Evolutionary conservation across 208 protist genomes (phyloP).

Genomic region (Leishmania aethiopica): DNA sequence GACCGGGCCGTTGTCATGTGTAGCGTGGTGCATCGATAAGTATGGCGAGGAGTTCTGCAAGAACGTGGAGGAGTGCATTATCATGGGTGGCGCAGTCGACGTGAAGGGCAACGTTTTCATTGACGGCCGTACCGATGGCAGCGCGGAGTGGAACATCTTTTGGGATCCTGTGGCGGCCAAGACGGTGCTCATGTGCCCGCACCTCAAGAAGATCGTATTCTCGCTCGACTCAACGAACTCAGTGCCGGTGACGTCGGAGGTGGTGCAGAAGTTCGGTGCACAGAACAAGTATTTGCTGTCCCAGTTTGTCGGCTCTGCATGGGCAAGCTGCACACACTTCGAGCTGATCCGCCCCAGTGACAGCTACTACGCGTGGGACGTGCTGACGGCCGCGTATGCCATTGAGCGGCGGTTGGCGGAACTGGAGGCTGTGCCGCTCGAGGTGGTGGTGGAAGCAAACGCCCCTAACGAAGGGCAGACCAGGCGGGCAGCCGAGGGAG

Average conservation of each 20-base stretch:
- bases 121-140: slow-evolving; percentile 64
- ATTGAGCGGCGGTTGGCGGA: slow-evolving; percentile 58
- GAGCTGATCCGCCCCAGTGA: slow-evolving; percentile 65
- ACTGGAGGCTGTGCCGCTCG: slow-evolving; percentile 51
- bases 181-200: slow-evolving; percentile 63
- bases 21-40: slow-evolving; percentile 85
- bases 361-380: slow-evolving; percentile 91
- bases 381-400: slow-evolving; percentile 82
- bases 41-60: slow-evolving; percentile 74
- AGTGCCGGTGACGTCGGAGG: slow-evolving; percentile 69
- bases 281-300: slow-evolving; percentile 83
- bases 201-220: slow-evolving; percentile 67
- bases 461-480: slow-evolving; percentile 64
- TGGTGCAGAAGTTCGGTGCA: slow-evolving; percentile 79
- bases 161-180: slow-evolving; percentile 84
- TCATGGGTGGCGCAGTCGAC: slow-evolving; percentile 90
- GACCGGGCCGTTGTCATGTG: slow-evolving; percentile 83
- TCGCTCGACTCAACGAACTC: slow-evolving; percentile 87
- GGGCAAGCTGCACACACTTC: slow-evolving; percentile 81
- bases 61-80: slow-evolving; percentile 86
- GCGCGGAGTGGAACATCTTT: slow-evolving; percentile 92
- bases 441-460: slow-evolving; percentile 50
- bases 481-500: slow-evolving; percentile 15
- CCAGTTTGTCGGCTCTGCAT: slow-evolving; percentile 82
- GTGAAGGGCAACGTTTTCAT: slow-evolving; percentile 88